Evolutionary conservation across 768 basidiomycete genomes (phyloP).

Genomic region (Termitomyces sp.): DNA sequence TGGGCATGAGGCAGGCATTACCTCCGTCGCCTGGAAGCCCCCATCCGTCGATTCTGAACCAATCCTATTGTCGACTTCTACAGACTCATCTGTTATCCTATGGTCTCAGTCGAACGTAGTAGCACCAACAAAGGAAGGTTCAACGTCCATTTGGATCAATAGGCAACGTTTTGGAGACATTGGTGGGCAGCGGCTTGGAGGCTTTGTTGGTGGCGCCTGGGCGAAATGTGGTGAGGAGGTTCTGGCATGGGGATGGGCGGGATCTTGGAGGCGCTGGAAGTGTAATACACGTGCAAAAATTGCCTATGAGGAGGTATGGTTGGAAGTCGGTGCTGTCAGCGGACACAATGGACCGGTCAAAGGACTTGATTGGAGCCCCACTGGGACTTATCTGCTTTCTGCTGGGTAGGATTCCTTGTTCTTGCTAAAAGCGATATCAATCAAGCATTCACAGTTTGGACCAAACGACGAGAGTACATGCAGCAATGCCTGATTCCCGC

Average conservation of each 20-base stretch:
- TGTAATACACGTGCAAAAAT: slow-evolving; percentile 22
- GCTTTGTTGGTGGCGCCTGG: slow-evolving; percentile 92
- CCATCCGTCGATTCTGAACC: slow-evolving; percentile 20
- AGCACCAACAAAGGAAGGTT: slow-evolving; percentile 25
- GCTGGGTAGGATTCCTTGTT: slow-evolving; percentile 51
- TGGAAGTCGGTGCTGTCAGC: slow-evolving; percentile 69
- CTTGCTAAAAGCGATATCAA: background rate
- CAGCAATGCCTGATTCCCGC: slow-evolving; percentile 31
- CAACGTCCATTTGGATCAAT: slow-evolving; percentile 83
- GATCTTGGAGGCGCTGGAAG: slow-evolving; percentile 88
- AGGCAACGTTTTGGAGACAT: slow-evolving; percentile 90
- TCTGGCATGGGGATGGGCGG: slow-evolving; percentile 90
- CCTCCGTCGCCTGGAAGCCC: slow-evolving; percentile 82
- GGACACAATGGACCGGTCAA: slow-evolving; percentile 82
- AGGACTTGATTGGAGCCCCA: slow-evolving; percentile 81
- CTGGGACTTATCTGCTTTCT: slow-evolving; percentile 81
- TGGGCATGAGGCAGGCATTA: slow-evolving; percentile 94
- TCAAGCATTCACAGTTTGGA: slow-evolving; percentile 54
- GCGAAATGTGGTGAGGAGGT: slow-evolving; percentile 53
- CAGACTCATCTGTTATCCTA: slow-evolving; percentile 91
- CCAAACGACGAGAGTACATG: slow-evolving; percentile 90
- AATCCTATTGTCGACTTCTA: slow-evolving; percentile 85
- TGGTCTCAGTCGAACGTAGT: slow-evolving; percentile 75
- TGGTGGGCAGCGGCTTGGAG: slow-evolving; percentile 84
- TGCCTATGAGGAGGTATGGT: slow-evolving; percentile 50